phyloP scores from a whole-genome alignment of 2,329 filamentous ascomycete genomes.

The Pezicula radicicola region DNA sequence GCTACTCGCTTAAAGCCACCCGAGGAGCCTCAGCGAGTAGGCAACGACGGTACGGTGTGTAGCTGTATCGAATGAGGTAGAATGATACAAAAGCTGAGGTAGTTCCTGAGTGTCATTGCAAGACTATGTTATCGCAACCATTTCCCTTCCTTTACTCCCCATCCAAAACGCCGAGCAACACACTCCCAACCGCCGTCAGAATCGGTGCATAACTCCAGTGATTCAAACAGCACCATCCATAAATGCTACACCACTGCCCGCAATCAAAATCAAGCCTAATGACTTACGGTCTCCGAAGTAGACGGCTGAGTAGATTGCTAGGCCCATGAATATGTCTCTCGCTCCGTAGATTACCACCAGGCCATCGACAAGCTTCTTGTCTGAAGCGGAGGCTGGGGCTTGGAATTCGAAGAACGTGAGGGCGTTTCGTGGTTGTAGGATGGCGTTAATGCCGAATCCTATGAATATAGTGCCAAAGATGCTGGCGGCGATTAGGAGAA shows the following conservation, averaged over 20 bases:
- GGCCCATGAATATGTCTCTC: slow-evolving; percentile 47
- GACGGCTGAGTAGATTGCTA: slow-evolving; percentile 33
- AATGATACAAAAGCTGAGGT: too few relatives aligned
- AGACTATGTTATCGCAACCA: too few relatives aligned
- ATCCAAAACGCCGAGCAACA: slow-evolving; percentile 4
- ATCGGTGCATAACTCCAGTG: slow-evolving; percentile 48
- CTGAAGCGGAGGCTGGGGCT: slow-evolving; percentile 18
- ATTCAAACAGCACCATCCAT: slow-evolving; percentile 44
- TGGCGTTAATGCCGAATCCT: slow-evolving; percentile 36
- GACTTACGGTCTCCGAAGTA: slow-evolving; percentile 35
- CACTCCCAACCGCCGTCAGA: slow-evolving; percentile 30
- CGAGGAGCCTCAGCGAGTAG: too few relatives aligned
- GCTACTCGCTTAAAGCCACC: too few relatives aligned
- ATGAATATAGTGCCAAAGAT: slow-evolving; percentile 16
- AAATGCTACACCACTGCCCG: slow-evolving; percentile 36
- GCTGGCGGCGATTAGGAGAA: slow-evolving; percentile 3
- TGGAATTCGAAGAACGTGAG: slow-evolving; percentile 35
- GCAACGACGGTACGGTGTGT: too few relatives aligned
- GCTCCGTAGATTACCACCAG: slow-evolving; percentile 44
- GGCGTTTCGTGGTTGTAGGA: slow-evolving; percentile 22
- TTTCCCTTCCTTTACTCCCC: background rate
- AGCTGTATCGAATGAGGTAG: too few relatives aligned
- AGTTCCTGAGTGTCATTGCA: too few relatives aligned
- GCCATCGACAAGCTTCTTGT: slow-evolving; percentile 37
- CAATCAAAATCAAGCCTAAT: slow-evolving; percentile 40